Conservation (phyloP, 1,284 basidiomycete species). For the Ceraceosorus guamensis region DNA sequence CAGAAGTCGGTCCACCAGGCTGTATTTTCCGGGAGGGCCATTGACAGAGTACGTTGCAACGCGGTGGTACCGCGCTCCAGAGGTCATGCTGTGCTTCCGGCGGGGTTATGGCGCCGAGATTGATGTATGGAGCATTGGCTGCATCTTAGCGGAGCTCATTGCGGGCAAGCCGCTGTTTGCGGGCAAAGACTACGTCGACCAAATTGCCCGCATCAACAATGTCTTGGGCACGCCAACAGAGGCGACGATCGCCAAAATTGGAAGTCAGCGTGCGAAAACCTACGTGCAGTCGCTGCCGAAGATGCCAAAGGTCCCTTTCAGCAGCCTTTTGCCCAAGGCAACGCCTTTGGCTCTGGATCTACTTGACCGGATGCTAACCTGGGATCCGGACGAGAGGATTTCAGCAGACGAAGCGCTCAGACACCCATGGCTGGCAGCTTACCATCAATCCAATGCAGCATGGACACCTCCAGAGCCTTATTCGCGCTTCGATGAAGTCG, state of each 20-base stretch:
- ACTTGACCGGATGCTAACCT: slow-evolving; percentile 34
- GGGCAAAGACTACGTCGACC: slow-evolving; percentile 47
- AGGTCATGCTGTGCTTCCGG: slow-evolving; percentile 46
- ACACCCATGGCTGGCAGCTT: slow-evolving; percentile 45
- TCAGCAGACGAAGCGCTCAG: slow-evolving; percentile 38
- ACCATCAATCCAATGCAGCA: slow-evolving; percentile 34
- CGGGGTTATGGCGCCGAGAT: slow-evolving; percentile 44
- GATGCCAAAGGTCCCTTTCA: slow-evolving; percentile 25
- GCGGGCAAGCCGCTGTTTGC: slow-evolving; percentile 43
- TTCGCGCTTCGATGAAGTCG: slow-evolving; percentile 38
- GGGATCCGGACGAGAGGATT: slow-evolving; percentile 43
- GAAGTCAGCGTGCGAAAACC: slow-evolving; percentile 36
- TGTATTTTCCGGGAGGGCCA: slow-evolving; percentile 44
- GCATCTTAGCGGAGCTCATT: slow-evolving; percentile 46
- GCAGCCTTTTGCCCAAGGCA: slow-evolving; percentile 32
- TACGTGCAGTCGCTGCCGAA: slow-evolving; percentile 40
- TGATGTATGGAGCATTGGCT: slow-evolving; percentile 48
- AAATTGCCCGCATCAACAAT: slow-evolving; percentile 43
- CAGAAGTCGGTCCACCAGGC: slow-evolving; percentile 10
- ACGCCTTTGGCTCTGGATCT: slow-evolving; percentile 37
- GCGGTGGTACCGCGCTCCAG: slow-evolving; percentile 46
- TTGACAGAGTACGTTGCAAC: slow-evolving; percentile 47
- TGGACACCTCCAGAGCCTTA: slow-evolving; percentile 35
- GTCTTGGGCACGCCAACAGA: slow-evolving; percentile 41
- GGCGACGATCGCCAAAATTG: slow-evolving; percentile 33